phyloP scores from a whole-genome alignment of 169 alveolate genomes.

The Cyclospora cayetanensis region DNA sequence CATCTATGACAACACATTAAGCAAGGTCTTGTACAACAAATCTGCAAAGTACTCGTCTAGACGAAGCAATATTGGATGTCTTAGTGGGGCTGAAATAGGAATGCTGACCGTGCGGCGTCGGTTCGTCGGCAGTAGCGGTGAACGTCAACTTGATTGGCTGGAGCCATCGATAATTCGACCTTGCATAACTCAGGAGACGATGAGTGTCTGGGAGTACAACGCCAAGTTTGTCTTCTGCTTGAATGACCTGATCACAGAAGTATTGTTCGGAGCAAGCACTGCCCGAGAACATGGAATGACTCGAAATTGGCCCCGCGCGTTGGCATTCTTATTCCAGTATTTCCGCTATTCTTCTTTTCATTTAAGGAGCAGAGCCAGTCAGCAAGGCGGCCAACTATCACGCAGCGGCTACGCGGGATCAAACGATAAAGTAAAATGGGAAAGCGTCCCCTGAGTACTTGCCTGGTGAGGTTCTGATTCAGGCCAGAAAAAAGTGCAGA shows the following conservation, averaged over 20 bases:
- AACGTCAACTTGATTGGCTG: neutral
- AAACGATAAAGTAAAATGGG: too few relatives aligned
- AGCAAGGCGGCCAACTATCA: too few relatives aligned
- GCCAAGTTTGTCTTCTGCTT: slow-evolving; percentile 23
- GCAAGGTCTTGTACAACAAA: neutral
- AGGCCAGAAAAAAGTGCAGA: neutral
- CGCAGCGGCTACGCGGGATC: too few relatives aligned
- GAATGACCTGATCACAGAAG: slow-evolving; percentile 15
- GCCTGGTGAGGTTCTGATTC: slow-evolving; percentile 26
- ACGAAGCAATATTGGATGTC: too few relatives aligned
- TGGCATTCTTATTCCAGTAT: too few relatives aligned
- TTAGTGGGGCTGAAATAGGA: too few relatives aligned
- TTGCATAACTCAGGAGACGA: neutral
- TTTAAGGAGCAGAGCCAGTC: too few relatives aligned
- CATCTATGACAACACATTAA: neutral
- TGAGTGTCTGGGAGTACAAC: slow-evolving; percentile 8
- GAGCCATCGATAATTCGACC: slow-evolving; percentile 12
- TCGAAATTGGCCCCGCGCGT: too few relatives aligned
- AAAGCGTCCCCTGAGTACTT: slow-evolving; percentile 13
- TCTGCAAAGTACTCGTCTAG: too few relatives aligned
- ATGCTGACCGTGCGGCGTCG: slow-evolving; percentile 22
- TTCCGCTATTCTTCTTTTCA: too few relatives aligned
- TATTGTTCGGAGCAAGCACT: neutral
- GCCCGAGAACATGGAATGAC: neutral
- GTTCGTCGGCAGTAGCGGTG: slow-evolving; percentile 23